Evolutionary conservation across 805 yeast species (phyloP), one percentile per base, ranked within the genome.

Genomic region (Millerozyma miso): DNA sequence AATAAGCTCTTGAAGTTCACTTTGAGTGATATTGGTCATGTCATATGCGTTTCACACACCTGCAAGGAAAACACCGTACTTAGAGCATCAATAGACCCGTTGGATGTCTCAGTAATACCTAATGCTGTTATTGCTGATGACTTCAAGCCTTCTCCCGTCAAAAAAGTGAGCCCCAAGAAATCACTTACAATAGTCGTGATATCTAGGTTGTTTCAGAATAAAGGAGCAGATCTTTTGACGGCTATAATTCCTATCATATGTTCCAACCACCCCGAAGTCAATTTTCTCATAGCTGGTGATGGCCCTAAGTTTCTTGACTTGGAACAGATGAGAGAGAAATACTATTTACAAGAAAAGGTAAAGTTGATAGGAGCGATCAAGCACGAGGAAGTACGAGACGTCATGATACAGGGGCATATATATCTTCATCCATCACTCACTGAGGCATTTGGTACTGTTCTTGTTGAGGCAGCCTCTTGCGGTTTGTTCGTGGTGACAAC

Each of bases 401-500:
- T 91, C 10, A 88, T 93, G 96, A 81, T 89, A 4, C 78, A 81
- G 48, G 99, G 99, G 15, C 95, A 93, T 54, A 91, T 93, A 8
- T 93, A 90, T 59, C 63, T 93, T 20, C 98, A 93, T 62, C 90
- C 99, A 0, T 83, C 97, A 0, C 71, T 93, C 33, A 93, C 98
- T 0, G 99, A 93, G 60, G 99, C 98, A 0, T 93, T 93, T 65
- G 99, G 99, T 2, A 93, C 99, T 0, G 98, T 88, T 0, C 67
- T 93, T 8, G 96, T 93, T 0, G 99, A 93, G 59, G 99, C 99
- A 0, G 99, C 97, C 0, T 85, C 96, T 1, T 93, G 98, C 69
- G 97, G 97, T 0, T 62, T 93, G 31, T 72, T 87, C 15, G 96
- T 93, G 2, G 99, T 93, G 0, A 89, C 97, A 0, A 93, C 99